Conservation (phyloP, 2,329 filamentous ascomycete species). For the Botrytis fragariae region DNA sequence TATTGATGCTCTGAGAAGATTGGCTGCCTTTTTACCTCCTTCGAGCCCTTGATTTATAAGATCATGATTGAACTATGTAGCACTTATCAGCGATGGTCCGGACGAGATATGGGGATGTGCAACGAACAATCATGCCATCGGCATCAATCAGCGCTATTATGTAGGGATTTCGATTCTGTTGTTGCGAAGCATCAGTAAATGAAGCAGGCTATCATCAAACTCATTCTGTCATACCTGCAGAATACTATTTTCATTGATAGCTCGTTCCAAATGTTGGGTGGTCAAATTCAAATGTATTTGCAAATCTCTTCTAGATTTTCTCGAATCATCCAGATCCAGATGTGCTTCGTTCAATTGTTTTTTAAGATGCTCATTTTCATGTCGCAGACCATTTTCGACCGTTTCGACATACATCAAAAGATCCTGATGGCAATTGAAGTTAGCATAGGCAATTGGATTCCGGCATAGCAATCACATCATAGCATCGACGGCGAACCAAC, state of each 20-base stretch:
- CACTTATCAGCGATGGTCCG: constrained; percentile 22
- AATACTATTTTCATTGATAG: constrained; percentile 43
- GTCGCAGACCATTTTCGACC: constrained; percentile 44
- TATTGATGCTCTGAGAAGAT: constrained; percentile 49
- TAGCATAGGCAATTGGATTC: neutral
- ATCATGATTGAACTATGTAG: constrained; percentile 54
- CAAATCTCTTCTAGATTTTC: constrained; percentile 48
- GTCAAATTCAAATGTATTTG: constrained; percentile 48
- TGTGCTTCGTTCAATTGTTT: constrained; percentile 45
- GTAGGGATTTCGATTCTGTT: constrained; percentile 54
- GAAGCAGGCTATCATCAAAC: neutral
- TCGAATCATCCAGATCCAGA: constrained; percentile 53
- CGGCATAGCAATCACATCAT: neutral
- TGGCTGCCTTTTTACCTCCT: constrained; percentile 41
- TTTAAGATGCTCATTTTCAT: constrained; percentile 46
- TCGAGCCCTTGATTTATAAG: constrained; percentile 53
- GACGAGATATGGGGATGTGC: constrained; percentile 24
- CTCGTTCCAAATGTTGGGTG: constrained; percentile 40
- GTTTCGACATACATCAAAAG: constrained; percentile 47
- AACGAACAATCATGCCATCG: constrained; percentile 57
- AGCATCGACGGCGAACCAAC: neutral
- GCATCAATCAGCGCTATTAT: constrained; percentile 61
- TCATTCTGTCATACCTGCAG: constrained; percentile 45
- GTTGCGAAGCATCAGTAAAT: constrained; percentile 3
- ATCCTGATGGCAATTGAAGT: constrained; percentile 41